Percentiles rank a stretch among this genome's conserved stretches.
phyloP scores from a whole-genome alignment of 2,329 filamentous ascomycete genomes.

The Epichloe coenophiala region DNA sequence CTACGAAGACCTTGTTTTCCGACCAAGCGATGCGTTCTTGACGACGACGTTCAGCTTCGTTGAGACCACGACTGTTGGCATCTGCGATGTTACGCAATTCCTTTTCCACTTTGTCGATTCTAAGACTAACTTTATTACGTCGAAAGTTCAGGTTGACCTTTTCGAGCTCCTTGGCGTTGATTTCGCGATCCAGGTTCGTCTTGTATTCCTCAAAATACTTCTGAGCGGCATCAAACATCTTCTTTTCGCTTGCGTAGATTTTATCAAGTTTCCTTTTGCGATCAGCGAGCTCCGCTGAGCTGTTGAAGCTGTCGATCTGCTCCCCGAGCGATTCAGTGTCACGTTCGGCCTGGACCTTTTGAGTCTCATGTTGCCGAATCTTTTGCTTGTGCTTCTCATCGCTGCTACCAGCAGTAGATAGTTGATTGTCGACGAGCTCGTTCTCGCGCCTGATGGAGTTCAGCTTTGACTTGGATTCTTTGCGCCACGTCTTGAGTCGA shows the following conservation, averaged over 20 bases:
- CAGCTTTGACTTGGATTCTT: conserved; percentile 59
- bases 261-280: conserved; percentile 42
- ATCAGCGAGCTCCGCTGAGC: conserved; percentile 47
- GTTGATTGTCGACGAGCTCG: conserved; percentile 51
- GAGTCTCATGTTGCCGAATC: conserved; percentile 60
- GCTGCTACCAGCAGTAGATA: conserved; percentile 55
- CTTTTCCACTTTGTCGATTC: conserved; percentile 58
- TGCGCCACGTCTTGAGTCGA: conserved; percentile 55
- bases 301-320: conserved; percentile 47
- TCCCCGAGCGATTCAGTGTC: conserved; percentile 43
- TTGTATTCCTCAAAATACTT: conserved; percentile 45
- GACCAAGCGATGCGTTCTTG: conserved; percentile 36
- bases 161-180: conserved; percentile 51
- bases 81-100: conserved; percentile 58
- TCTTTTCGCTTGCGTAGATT: conserved; percentile 40
- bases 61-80: conserved; percentile 51
- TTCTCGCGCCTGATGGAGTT: conserved; percentile 60
- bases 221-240: conserved; percentile 44
- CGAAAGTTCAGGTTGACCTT: conserved; percentile 50
- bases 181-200: conserved; percentile 45
- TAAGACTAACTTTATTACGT: conserved; percentile 57
- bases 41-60: conserved; percentile 47
- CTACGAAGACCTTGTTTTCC: conserved; percentile 30
- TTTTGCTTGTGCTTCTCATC: conserved; percentile 68
- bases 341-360: conserved; percentile 51